Conservation (phyloP, 352 stramenopile species). For the Phytophthora ramorum region DNA sequence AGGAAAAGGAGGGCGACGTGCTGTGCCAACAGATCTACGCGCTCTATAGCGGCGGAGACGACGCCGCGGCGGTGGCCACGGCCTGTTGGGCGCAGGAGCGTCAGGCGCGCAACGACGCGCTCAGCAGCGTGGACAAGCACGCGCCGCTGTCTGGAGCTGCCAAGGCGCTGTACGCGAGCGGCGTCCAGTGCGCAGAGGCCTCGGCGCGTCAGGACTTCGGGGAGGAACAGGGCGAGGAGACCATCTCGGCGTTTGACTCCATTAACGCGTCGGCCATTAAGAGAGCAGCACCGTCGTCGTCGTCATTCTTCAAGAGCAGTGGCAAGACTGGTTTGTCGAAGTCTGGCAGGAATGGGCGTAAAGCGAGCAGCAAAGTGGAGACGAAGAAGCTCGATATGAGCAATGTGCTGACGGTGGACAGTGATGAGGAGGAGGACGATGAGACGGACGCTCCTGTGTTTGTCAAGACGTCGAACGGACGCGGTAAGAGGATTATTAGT, state of each 20-base stretch:
- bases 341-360: slow-evolving; percentile 17
- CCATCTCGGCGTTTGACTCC: slow-evolving; percentile 68
- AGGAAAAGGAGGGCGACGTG: slow-evolving; percentile 13
- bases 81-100: slow-evolving; percentile 70
- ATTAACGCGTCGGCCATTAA: slow-evolving; percentile 48
- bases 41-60: slow-evolving; percentile 42
- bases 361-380: slow-evolving; percentile 25
- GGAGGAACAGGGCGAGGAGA: slow-evolving; percentile 64
- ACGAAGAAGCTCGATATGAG: slow-evolving; percentile 62
- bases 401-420: slow-evolving; percentile 78
- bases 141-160: slow-evolving; percentile 48
- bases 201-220: slow-evolving; percentile 63
- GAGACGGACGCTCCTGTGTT: slow-evolving; percentile 71
- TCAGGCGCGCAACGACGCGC: slow-evolving; percentile 62
- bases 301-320: slow-evolving; percentile 50
- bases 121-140: slow-evolving; percentile 48
- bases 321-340: slow-evolving; percentile 27
- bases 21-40: slow-evolving; percentile 63
- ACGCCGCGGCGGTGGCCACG: slow-evolving; percentile 38
- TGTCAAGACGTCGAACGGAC: slow-evolving; percentile 49
- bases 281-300: slow-evolving; percentile 3
- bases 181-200: slow-evolving; percentile 56
- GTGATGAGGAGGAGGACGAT: slow-evolving; percentile 68
- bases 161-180: slow-evolving; percentile 59
- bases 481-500: slow-evolving; percentile 64